phyloP scores from a whole-genome alignment of 805 yeast species.

The Wickerhamiella shivajii region DNA sequence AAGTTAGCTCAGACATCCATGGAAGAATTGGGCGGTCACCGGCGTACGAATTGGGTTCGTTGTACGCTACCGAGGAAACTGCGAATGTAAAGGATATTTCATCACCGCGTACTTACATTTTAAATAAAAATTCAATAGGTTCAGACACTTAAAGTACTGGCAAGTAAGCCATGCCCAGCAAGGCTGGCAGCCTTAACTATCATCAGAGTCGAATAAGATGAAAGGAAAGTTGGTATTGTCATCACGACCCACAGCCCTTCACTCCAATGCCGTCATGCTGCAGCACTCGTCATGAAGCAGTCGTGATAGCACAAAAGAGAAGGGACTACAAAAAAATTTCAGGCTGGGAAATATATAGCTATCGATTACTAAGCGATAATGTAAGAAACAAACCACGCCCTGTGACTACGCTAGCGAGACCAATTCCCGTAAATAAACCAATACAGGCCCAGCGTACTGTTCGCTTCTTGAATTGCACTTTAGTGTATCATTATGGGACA shows the following conservation, averaged over 20 bases:
- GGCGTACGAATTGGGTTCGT: slow-evolving; percentile 28
- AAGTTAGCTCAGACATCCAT: slow-evolving; percentile 29
- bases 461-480: too few relatives aligned
- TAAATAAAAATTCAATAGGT: slow-evolving; percentile 8
- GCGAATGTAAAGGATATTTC: slow-evolving; percentile 29
- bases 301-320: too few relatives aligned
- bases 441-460: too few relatives aligned
- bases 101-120: slow-evolving; percentile 22
- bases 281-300: too few relatives aligned
- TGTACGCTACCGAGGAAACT: slow-evolving; percentile 32
- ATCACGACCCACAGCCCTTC: slow-evolving; percentile 23
- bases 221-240: slow-evolving; percentile 26
- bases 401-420: too few relatives aligned
- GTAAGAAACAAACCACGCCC: too few relatives aligned
- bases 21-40: slow-evolving; percentile 31
- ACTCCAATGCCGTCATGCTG: too few relatives aligned
- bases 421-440: too few relatives aligned
- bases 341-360: too few relatives aligned
- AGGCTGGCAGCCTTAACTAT: slow-evolving; percentile 25
- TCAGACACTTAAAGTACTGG: slow-evolving; percentile 27
- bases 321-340: too few relatives aligned
- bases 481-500: too few relatives aligned
- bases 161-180: slow-evolving; percentile 25
- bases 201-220: slow-evolving; percentile 30
- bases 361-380: too few relatives aligned